Evolutionary conservation across 495 filamentous ascomycete species (phyloP), one percentile per base, ranked within the genome.

Genomic region (Endocarpon pusillum): DNA sequence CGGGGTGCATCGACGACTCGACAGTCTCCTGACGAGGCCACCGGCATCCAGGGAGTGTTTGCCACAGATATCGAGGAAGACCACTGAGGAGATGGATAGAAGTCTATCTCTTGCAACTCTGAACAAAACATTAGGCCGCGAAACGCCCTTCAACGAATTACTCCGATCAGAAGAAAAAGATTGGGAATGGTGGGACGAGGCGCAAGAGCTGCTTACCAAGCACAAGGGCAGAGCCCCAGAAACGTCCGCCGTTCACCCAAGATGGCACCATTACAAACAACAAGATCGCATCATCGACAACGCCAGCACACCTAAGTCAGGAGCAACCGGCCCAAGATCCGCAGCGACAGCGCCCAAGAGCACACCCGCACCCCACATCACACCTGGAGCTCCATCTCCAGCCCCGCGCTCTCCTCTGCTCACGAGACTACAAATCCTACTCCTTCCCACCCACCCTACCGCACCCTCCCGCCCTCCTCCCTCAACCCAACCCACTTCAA

Each of bases 401-500:
- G 5, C 28, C 28, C 28, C 5, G 14, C 28, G 19, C 4, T 4
- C 12, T 31, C 12, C 12, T 17, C 28, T 14, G 7, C 28, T 4
- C 12, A n/a, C 7, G n/a, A n/a, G n/a, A n/a, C n/a, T n/a, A n/a
- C n/a, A n/a, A n/a, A n/a, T n/a, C 28, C 28, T 14, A 15, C 28
- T 14, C 28, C 28, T 14, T 31, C 28, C 12, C 12, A 5, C 28
- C 12, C 14, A 31, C 28, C 28, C 19, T 17, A 15, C 5, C 28
- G 28, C 28, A 15, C 28, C 28, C 28, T n/a, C 28, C 28, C 28
- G 7, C 28, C 19, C 28, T 4, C 14, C 28, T 15, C 14, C 14
- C 28, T 31, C 12, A 31, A 31, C 28, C 28, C 19, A n/a, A 15
- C 28, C 12, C 12, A 31, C 28, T 31, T 31, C 28, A 31, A 31